Conservation (phyloP, 768 basidiomycete species). For the Mycena belliarum region DNA sequence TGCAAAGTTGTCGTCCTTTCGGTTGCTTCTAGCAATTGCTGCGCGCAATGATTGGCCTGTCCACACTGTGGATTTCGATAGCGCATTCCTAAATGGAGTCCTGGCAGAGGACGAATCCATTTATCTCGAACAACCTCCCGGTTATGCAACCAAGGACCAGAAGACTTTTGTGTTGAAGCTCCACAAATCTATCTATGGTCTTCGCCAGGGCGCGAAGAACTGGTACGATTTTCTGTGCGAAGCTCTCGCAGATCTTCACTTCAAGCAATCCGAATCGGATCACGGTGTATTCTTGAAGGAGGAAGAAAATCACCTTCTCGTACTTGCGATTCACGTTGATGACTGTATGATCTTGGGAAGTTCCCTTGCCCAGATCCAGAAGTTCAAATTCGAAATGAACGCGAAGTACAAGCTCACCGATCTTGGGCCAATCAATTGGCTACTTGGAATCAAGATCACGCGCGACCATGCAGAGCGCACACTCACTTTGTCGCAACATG, state of each 20-base stretch:
- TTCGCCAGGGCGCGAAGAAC: slow-evolving; percentile 2
- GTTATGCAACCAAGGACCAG: not conserved
- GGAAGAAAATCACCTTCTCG: not conserved
- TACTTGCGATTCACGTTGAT: not conserved
- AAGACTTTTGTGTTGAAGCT: not conserved
- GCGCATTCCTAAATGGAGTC: slow-evolving; percentile 1
- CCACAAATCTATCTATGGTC: slow-evolving; percentile 5
- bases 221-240: not conserved
- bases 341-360: not conserved
- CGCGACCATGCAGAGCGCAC: not conserved
- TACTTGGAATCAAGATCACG: not conserved
- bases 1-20: not conserved
- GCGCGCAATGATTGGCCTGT: not conserved
- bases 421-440: not conserved
- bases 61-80: not conserved
- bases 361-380: not conserved
- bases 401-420: not conserved
- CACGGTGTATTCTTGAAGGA: not conserved
- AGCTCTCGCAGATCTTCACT: not conserved
- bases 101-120: too few species aligned
- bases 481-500: not conserved
- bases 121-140: not conserved
- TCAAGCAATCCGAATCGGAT: not conserved
- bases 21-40: not conserved
- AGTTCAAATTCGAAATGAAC: not conserved